Evolutionary conservation across 148 eudicot genomes (phyloP).

Genomic region (Polygonum aviculare): DNA sequence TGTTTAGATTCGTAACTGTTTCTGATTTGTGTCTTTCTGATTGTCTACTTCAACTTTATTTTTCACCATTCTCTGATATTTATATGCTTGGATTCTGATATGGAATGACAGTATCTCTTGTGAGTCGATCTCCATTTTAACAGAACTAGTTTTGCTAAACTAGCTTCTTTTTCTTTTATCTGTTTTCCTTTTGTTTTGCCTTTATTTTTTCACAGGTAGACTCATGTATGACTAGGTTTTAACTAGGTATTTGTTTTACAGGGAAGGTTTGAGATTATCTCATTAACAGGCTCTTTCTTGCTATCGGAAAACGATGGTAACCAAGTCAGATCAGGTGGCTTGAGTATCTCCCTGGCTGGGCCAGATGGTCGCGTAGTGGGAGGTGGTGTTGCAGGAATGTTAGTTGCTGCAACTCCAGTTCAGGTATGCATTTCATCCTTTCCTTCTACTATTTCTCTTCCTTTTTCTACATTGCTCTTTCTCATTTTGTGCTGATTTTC

Average conservation of each 20-base stretch:
- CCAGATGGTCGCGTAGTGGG: conserved; percentile 84
- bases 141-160: background rate
- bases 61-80: background rate
- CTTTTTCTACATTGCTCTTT: background rate
- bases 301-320: conserved; percentile 52
- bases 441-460: background rate
- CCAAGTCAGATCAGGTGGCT: conserved; percentile 51
- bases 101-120: background rate
- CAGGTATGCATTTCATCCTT: conserved; percentile 37
- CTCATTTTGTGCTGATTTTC: background rate
- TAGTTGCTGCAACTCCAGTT: conserved; percentile 71
- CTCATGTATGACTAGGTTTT: background rate
- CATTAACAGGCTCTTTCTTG: conserved; percentile 73
- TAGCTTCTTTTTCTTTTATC: background rate
- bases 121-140: background rate
- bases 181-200: background rate
- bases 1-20: background rate
- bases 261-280: conserved; percentile 91
- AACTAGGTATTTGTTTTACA: conserved; percentile 21
- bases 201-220: background rate
- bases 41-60: background rate
- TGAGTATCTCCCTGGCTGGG: conserved; percentile 76
- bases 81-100: background rate
- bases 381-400: conserved; percentile 73
- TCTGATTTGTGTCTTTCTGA: background rate